Conservation (phyloP, 1,139 yeast genomes). For the Suhomyces atakaporum region DNA sequence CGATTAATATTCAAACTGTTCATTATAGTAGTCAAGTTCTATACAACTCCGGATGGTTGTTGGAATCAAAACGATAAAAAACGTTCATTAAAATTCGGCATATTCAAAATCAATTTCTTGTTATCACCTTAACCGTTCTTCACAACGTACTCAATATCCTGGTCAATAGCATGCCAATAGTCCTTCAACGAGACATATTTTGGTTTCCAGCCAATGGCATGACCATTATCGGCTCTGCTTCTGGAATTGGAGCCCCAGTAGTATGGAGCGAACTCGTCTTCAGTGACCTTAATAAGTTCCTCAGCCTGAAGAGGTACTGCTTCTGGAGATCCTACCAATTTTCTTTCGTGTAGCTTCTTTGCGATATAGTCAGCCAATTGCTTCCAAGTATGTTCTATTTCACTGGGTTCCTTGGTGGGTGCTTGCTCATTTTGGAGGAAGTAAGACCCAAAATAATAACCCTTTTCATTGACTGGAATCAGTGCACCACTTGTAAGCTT, state of each 20-base stretch:
- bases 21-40: too few relatives aligned
- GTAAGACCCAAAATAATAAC: conserved; percentile 40
- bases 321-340: conserved; percentile 19
- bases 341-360: conserved; percentile 18
- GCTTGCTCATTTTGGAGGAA: conserved; percentile 16
- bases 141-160: conserved; percentile 19
- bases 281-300: conserved; percentile 17
- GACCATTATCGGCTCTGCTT: conserved; percentile 30
- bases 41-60: too few relatives aligned
- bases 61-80: too few relatives aligned
- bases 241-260: conserved; percentile 36
- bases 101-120: too few relatives aligned
- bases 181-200: conserved; percentile 17
- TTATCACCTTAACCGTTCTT: too few relatives aligned
- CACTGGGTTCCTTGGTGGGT: conserved; percentile 21
- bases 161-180: conserved; percentile 21
- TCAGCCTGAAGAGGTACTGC: conserved; percentile 22
- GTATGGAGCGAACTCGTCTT: conserved; percentile 23
- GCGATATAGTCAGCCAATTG: conserved; percentile 31
- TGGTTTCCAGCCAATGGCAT: conserved; percentile 28
- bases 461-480: conserved; percentile 34
- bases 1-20: too few relatives aligned
- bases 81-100: too few relatives aligned
- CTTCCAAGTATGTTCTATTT: conserved; percentile 33
- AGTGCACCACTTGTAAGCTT: conserved; percentile 22